Evolutionary conservation across 257 asterid species (phyloP).

Genomic region (Jacaranda mimosifolia): DNA sequence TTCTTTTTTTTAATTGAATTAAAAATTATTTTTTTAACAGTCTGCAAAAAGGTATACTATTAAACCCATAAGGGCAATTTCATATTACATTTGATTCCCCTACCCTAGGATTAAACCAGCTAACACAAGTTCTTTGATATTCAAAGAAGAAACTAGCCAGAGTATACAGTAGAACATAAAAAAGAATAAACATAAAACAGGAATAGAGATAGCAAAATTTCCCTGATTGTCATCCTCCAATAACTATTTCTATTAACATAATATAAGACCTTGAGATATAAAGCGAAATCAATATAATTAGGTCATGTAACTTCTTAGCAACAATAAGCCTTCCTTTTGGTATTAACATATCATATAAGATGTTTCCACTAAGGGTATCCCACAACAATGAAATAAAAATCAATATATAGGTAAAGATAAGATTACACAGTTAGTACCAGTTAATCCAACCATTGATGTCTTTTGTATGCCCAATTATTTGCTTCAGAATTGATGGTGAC

Average conservation of each 20-base stretch:
- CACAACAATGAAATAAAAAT: conserved; percentile 16
- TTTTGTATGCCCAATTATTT: conserved; percentile 88
- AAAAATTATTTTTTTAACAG: no score
- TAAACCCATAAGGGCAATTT: background rate
- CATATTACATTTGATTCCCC: background rate
- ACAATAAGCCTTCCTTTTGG: background rate
- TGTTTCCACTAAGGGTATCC: conserved; percentile 8
- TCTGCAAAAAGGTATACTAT: background rate
- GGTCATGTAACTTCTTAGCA: conserved; percentile 3
- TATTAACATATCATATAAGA: background rate
- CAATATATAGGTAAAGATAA: conserved; percentile 39
- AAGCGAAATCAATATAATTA: no score
- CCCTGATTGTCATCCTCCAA: no score
- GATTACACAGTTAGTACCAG: conserved; percentile 60
- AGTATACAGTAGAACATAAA: background rate
- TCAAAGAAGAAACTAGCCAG: background rate
- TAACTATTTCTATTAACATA: no score
- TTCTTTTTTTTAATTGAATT: no score
- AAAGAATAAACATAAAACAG: background rate
- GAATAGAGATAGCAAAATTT: background rate
- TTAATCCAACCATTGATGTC: conserved; percentile 96
- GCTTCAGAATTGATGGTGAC: conserved; percentile 78
- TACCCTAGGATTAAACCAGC: background rate
- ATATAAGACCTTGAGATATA: no score
- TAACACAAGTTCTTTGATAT: background rate